Evolutionary conservation across 2,329 filamentous ascomycete genomes (phyloP).

Genomic region (Cladosporium velox): DNA sequence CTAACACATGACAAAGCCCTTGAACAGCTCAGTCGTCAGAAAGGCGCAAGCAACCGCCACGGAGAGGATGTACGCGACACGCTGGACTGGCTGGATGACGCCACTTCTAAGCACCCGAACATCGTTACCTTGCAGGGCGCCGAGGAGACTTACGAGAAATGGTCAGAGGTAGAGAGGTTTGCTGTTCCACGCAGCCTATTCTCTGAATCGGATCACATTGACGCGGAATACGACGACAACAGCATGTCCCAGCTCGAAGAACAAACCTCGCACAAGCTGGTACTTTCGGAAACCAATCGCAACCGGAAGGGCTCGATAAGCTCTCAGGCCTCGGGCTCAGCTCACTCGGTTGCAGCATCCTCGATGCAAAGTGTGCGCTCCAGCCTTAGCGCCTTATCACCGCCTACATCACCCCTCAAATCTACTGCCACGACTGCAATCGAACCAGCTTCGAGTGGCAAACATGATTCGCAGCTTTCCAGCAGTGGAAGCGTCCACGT

Average conservation of each 20-base stretch:
- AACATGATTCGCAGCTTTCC: constrained; percentile 19
- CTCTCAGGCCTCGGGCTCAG: constrained; percentile 33
- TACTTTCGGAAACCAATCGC: constrained; percentile 2
- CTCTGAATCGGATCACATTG: constrained; percentile 50
- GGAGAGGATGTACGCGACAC: constrained; percentile 51
- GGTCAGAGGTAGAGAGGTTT: constrained; percentile 53
- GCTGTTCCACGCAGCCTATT: constrained; percentile 52
- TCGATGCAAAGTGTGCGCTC: constrained; percentile 43
- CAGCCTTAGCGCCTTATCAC: constrained; percentile 35
- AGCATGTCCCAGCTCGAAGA: constrained; percentile 18
- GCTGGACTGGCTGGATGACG: constrained; percentile 54
- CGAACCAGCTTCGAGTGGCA: constrained; percentile 10
- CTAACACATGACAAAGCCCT: constrained; percentile 41
- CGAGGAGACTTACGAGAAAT: constrained; percentile 50
- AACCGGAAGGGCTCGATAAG: constrained; percentile 18
- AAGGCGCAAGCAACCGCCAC: constrained; percentile 44
- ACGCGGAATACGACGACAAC: constrained; percentile 41
- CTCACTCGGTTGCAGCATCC: constrained; percentile 42
- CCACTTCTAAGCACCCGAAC: constrained; percentile 47
- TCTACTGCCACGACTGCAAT: constrained; percentile 27
- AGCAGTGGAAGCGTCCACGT: constrained; percentile 36
- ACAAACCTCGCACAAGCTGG: constrained; percentile 17
- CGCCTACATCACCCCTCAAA: constrained; percentile 26
- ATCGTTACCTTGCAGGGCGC: constrained; percentile 51
- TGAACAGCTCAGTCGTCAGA: constrained; percentile 48